Conservation (phyloP, 192 early-diverging fungal genomes). For the Chytriomyces sp. region DNA sequence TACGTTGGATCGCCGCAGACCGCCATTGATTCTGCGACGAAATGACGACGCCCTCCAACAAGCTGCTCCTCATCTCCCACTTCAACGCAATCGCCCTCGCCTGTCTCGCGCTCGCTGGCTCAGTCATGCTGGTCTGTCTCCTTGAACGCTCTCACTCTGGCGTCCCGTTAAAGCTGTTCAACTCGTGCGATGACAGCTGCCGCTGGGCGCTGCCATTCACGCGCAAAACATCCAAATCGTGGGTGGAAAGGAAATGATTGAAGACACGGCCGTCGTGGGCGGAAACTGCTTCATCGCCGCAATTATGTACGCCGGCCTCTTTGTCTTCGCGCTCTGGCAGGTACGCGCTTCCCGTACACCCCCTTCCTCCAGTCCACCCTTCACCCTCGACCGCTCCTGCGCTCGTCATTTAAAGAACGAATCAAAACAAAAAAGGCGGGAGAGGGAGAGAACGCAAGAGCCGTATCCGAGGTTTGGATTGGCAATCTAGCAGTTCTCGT, state of each 20-base stretch:
- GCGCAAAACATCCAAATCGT: slow-evolving; percentile 26
- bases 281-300: slow-evolving; percentile 31
- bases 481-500: too few relatives aligned
- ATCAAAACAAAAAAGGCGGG: too few relatives aligned
- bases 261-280: slow-evolving; percentile 31
- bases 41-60: neutral
- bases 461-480: too few relatives aligned
- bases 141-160: neutral
- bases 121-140: slow-evolving; percentile 24
- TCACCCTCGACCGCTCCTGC: neutral
- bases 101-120: slow-evolving; percentile 6
- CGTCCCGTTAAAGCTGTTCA: neutral
- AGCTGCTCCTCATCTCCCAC: slow-evolving; percentile 10
- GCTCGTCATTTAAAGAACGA: neutral
- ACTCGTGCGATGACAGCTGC: slow-evolving; percentile 8
- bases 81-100: slow-evolving; percentile 26
- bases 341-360: neutral
- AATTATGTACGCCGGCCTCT: slow-evolving; percentile 26
- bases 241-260: slow-evolving; percentile 36
- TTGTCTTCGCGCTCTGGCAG: slow-evolving; percentile 30
- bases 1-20: slow-evolving; percentile 36
- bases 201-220: slow-evolving; percentile 29
- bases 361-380: neutral
- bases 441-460: too few relatives aligned
- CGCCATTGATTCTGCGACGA: slow-evolving; percentile 33